Percentiles rank a stretch among this genome's conserved stretches.
These are phyloP conservation scores for Scheffersomyces lignicola DNA, from an alignment of 1,139 yeast species.

Conservation along the genomic window DNA sequence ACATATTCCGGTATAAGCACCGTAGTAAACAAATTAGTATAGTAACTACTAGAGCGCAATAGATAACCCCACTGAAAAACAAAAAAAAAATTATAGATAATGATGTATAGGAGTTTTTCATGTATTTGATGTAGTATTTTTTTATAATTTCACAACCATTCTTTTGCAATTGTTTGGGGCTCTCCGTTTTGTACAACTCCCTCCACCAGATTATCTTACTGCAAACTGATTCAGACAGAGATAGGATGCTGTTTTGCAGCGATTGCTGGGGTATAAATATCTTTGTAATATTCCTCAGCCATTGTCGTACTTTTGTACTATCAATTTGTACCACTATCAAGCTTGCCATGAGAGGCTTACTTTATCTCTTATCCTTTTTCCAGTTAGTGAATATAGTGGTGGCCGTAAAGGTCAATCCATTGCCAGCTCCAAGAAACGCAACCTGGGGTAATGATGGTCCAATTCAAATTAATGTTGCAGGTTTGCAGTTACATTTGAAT, in stretches of 20 bases:
- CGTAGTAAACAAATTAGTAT: too few relatives aligned
- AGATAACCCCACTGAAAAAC: not conserved
- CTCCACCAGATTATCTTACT: not conserved
- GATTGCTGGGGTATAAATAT: not conserved
- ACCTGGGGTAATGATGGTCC: conserved; percentile 16
- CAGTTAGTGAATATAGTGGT: not conserved
- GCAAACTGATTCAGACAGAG: not conserved
- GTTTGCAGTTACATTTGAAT: conserved; percentile 1
- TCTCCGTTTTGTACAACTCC: not conserved
- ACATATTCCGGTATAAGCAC: too few relatives aligned
- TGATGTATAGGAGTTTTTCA: not conserved
- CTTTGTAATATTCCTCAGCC: not conserved
- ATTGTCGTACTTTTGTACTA: too few relatives aligned
- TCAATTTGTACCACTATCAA: too few relatives aligned
- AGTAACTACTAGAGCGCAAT: too few relatives aligned
- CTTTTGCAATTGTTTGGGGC: not conserved
- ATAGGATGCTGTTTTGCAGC: not conserved
- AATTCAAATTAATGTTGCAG: conserved; percentile 7
- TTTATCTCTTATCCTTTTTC: not conserved
- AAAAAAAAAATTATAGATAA: not conserved
- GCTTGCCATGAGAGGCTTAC: not conserved
- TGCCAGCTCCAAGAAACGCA: conserved; percentile 22
- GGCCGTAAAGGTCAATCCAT: conserved; percentile 20
- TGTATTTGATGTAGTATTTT: not conserved
- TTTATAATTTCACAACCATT: not conserved